A percentile compares a stretch with the other conserved stretches of the same genome.
Conservation (phyloP, 2,329 filamentous ascomycete species). For the Fusarium sororula region DNA sequence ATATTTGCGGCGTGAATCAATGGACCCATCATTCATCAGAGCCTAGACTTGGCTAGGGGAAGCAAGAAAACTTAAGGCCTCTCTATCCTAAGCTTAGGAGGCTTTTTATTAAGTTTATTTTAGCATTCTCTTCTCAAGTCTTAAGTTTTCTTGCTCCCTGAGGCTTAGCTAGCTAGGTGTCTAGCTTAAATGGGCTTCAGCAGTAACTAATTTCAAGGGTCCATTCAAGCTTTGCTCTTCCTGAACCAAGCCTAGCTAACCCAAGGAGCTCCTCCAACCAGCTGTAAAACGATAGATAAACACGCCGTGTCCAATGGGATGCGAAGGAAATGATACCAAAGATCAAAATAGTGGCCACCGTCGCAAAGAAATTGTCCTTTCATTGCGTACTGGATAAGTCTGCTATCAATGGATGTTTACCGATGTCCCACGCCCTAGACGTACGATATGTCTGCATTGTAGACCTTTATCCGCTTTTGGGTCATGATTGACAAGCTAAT, state of each 20-base stretch:
- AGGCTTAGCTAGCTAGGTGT: not conserved
- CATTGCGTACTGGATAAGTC: not conserved
- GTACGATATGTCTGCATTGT: not conserved
- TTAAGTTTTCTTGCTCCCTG: not conserved
- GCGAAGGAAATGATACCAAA: not conserved
- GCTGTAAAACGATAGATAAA: not conserved
- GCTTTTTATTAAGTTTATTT: not conserved
- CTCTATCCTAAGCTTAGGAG: not conserved
- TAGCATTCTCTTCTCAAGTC: not conserved
- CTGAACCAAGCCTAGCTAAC: not conserved
- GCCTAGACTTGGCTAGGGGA: slow-evolving; percentile 3
- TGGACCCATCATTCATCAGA: slow-evolving; percentile 5
- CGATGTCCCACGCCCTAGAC: not conserved
- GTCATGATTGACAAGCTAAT: not conserved
- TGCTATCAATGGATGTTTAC: not conserved
- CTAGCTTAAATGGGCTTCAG: not conserved
- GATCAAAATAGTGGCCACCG: not conserved
- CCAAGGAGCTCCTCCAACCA: not conserved
- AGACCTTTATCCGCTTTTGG: not conserved
- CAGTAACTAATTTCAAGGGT: slow-evolving; percentile 28
- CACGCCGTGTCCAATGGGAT: not conserved
- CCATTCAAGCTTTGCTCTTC: slow-evolving; percentile 16
- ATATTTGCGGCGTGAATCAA: not conserved
- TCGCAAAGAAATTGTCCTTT: not conserved
- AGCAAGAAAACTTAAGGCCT: not conserved